phyloP scores from a whole-genome alignment of 768 basidiomycete genomes.

The Amanita phalloides region DNA sequence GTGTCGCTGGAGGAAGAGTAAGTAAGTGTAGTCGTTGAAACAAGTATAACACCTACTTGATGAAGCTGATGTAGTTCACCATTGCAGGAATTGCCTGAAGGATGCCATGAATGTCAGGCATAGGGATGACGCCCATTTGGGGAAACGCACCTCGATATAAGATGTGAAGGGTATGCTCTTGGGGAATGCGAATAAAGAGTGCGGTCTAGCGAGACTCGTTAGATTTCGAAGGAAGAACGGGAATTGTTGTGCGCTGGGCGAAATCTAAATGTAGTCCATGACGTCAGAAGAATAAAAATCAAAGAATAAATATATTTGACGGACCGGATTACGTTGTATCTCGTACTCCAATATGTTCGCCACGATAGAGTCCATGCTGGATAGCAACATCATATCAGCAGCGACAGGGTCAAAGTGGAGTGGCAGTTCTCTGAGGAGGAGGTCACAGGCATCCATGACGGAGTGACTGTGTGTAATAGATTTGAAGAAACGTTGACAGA shows the following conservation, averaged over 20 bases:
- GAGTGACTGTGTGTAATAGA: slow-evolving; percentile 17
- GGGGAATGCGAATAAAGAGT: slow-evolving; percentile 3
- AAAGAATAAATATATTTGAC: no score
- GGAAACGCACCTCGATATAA: not conserved
- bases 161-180: slow-evolving; percentile 5
- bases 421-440: slow-evolving; percentile 19
- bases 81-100: not conserved
- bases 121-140: no score
- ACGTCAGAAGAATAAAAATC: no score
- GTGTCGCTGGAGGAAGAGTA: not conserved
- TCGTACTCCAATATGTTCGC: slow-evolving; percentile 13
- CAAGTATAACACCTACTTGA: not conserved
- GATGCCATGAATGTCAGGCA: no score
- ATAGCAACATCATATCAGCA: slow-evolving; percentile 24
- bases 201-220: not conserved
- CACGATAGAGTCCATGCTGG: slow-evolving; percentile 24
- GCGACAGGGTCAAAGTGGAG: slow-evolving; percentile 17
- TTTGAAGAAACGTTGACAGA: slow-evolving; percentile 21
- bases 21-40: no score
- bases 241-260: not conserved
- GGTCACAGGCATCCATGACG: slow-evolving; percentile 22
- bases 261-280: no score
- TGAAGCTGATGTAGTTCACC: not conserved
- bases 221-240: slow-evolving; percentile 1
- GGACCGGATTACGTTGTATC: not conserved